These are phyloP conservation scores for Trichosanthes truncata DNA, from an alignment of 306 rosid genomes.

Conservation along the genomic window DNA sequence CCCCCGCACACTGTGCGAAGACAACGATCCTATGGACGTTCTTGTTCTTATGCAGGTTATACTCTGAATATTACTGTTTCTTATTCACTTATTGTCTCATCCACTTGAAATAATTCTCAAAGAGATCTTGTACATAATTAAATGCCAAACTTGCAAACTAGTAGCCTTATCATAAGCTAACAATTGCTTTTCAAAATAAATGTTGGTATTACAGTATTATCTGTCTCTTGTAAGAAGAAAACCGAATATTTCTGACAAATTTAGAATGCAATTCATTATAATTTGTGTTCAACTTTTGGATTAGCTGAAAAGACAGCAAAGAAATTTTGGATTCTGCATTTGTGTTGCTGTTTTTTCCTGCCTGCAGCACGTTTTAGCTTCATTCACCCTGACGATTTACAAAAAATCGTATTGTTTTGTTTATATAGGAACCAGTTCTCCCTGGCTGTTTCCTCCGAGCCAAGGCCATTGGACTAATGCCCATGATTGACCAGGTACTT, in stretches of 20 bases:
- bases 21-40: constrained; percentile 90
- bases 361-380: neutral
- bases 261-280: neutral
- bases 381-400: neutral
- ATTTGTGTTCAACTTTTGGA: neutral
- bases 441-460: constrained; percentile 97
- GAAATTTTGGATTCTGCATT: neutral
- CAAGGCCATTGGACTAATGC: constrained; percentile 89
- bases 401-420: constrained; percentile 14
- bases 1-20: constrained; percentile 92
- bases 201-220: neutral
- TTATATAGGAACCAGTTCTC: constrained; percentile 81
- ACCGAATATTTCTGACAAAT: neutral
- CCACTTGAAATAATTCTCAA: neutral
- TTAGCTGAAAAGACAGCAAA: neutral
- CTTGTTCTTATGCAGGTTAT: constrained; percentile 92
- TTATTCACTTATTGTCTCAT: constrained; percentile 6
- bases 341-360: neutral
- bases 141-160: neutral
- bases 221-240: neutral
- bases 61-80: neutral
- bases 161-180: neutral
- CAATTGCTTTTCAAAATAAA: neutral
- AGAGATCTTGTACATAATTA: neutral
- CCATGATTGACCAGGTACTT: constrained; percentile 95